Evolutionary conservation across 192 early-diverging fungal species (phyloP).

Genomic region (Coemansia reversa): DNA sequence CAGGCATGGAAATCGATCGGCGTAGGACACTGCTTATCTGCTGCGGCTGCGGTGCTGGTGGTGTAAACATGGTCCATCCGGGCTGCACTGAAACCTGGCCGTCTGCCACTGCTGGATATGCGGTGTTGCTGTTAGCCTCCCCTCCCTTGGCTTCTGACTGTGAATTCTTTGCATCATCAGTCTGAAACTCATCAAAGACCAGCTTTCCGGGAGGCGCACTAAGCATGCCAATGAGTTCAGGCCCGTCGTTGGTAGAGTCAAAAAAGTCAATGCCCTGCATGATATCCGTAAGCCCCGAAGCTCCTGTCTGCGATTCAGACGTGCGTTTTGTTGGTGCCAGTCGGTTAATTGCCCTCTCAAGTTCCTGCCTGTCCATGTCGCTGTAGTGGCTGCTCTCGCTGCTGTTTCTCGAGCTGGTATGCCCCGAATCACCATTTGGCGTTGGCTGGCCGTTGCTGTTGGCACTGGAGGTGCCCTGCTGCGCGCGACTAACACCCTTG

Average conservation of each 20-base stretch:
- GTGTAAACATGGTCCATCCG: constrained; percentile 5
- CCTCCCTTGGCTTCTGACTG: constrained; percentile 3
- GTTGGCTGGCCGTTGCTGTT: not conserved
- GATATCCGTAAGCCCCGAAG: constrained; percentile 21
- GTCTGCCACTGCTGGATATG: not conserved
- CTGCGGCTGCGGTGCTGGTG: constrained; percentile 15
- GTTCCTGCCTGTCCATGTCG: constrained; percentile 7
- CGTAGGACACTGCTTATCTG: constrained; percentile 25
- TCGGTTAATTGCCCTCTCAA: constrained; percentile 33
- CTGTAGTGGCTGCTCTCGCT: constrained; percentile 5
- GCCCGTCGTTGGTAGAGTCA: constrained; percentile 18
- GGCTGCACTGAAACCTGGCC: not conserved
- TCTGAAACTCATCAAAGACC: constrained; percentile 21
- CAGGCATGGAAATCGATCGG: constrained; percentile 52
- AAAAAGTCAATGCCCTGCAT: constrained; percentile 51
- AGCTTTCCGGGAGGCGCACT: constrained; percentile 38
- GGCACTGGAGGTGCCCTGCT: not conserved
- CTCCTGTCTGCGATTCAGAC: not conserved
- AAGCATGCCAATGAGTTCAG: constrained; percentile 47
- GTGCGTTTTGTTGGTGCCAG: constrained; percentile 26
- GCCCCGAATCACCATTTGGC: not conserved
- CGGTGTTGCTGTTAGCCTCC: constrained; percentile 16
- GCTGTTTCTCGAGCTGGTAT: not conserved
- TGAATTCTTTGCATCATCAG: not conserved
- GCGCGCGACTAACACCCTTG: not conserved